Evolutionary conservation across 139 green algal genomes (phyloP), one percentile per base, ranked within the genome.

Genomic region (Coccomyxa sp.): DNA sequence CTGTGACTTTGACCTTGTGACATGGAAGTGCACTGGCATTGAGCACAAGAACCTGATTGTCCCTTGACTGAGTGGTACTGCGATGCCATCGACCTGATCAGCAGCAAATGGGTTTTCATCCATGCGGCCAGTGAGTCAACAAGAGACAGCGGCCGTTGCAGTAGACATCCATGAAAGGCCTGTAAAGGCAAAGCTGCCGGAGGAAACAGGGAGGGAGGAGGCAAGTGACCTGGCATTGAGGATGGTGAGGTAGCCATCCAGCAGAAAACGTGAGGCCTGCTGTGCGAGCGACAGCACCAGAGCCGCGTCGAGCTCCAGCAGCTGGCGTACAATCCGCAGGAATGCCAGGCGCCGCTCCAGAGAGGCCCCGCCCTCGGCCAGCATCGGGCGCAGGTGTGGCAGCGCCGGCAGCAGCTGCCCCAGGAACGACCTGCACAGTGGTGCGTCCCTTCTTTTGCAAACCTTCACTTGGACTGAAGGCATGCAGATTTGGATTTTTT

Each of bases 221-320:
- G 38, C 38, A 7, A 51, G 18, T 38, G 30, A 58, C 28, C 45
- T 58, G 76, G 18, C 13, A 58, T 80, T 58, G 76, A 85, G 60
- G 15, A 79, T 67, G 82, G 31, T 79, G 63, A 81, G 32, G 38
- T 85, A 85, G 82, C 32, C 59, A 30, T 79, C 27, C 30, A 85
- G 60, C 0, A 85, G 45, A 23, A 85, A 85, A 14, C 27, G 13
- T 45, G 81, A 85, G 25, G 60, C 57, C 4, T 59, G 76, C 63
- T 82, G 77, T 18, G 82, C 30, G 12, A 60, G 77, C 13, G 58
- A 27, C 63, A 85, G 78, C n/a, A 86, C 67, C 18, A 21, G 27
- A 17, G 27, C 13, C 51, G 83, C 66, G 45, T 74, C 79, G 0
- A 86, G 67, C 27, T 32, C 75, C 67, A 86, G 83, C 27, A 86